Conservation (phyloP, 2,329 filamentous ascomycete species). For the Cladosporium sp. region DNA sequence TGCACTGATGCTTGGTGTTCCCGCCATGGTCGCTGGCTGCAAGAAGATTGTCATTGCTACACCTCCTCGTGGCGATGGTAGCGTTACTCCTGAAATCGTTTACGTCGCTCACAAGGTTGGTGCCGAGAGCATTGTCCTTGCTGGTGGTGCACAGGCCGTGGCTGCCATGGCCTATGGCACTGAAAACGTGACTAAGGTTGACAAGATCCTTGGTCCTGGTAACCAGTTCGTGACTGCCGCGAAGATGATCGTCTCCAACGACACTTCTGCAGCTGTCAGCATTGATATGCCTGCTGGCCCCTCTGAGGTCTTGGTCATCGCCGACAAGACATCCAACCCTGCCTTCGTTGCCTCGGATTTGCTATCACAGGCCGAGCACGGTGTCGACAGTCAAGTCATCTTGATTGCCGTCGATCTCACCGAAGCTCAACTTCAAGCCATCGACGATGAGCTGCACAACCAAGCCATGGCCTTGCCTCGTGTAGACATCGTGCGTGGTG, state of each 20-base stretch:
- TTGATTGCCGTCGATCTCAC: slow-evolving; percentile 77
- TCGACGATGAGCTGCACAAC: slow-evolving; percentile 84
- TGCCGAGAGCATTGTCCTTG: slow-evolving; percentile 91
- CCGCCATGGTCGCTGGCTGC: slow-evolving; percentile 95
- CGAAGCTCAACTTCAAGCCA: slow-evolving; percentile 69
- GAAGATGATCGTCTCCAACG: slow-evolving; percentile 98
- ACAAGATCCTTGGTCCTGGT: slow-evolving; percentile 96
- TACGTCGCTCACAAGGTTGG: slow-evolving; percentile 97
- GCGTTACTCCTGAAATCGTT: slow-evolving; percentile 91
- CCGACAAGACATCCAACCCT: slow-evolving; percentile 81
- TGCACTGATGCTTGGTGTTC: slow-evolving; percentile 95
- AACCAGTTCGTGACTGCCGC: slow-evolving; percentile 98
- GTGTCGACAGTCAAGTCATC: slow-evolving; percentile 92
- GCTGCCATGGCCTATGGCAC: slow-evolving; percentile 97
- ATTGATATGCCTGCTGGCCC: slow-evolving; percentile 99
- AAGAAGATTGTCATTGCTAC: slow-evolving; percentile 91
- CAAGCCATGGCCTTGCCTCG: slow-evolving; percentile 85
- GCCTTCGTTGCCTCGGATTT: slow-evolving; percentile 94
- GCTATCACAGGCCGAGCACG: slow-evolving; percentile 93
- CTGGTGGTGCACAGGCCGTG: slow-evolving; percentile 90
- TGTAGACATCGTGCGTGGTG: slow-evolving; percentile 85
- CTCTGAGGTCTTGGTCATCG: slow-evolving; percentile 93
- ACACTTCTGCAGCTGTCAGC: slow-evolving; percentile 88
- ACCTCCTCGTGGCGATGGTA: slow-evolving; percentile 82
- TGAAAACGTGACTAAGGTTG: slow-evolving; percentile 88